These are phyloP conservation scores for Backusella westeae DNA, from an alignment of 192 early-diverging fungal species.

Conservation along the genomic window DNA sequence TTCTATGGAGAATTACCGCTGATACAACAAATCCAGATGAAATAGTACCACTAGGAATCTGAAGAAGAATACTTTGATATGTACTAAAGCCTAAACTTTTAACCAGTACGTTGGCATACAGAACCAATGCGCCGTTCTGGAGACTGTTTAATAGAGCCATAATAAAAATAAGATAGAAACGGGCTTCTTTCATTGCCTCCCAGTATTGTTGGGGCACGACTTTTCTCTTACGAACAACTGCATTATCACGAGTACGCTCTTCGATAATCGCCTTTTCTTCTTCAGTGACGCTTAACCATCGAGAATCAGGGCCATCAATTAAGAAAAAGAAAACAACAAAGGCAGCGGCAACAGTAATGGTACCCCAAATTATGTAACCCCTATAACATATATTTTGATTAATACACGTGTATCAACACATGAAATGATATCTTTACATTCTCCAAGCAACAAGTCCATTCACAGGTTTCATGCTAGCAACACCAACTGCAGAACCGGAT, in stretches of 20 bases:
- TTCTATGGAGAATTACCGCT: background rate
- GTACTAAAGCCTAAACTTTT: constrained; percentile 17
- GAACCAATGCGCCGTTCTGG: constrained; percentile 19
- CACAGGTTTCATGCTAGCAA: constrained; percentile 2
- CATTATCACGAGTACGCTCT: constrained; percentile 23
- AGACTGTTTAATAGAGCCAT: constrained; percentile 1
- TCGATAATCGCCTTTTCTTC: constrained; percentile 24
- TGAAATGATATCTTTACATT: constrained; percentile 5
- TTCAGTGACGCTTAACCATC: constrained; percentile 1
- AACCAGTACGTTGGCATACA: constrained; percentile 11
- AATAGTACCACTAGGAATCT: constrained; percentile 1
- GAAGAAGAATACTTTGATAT: constrained; percentile 4
- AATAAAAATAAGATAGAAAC: constrained; percentile 9
- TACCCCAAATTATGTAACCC: constrained; percentile 26
- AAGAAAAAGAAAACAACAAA: constrained; percentile 22
- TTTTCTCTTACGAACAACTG: background rate
- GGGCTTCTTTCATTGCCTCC: constrained; percentile 21
- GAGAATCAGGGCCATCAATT: constrained; percentile 16
- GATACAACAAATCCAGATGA: background rate
- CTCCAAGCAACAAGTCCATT: constrained; percentile 17
- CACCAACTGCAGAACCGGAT: background rate
- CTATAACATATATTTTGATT: background rate
- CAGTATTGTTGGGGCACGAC: background rate
- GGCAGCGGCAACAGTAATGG: constrained; percentile 4
- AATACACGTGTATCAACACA: background rate